These are phyloP conservation scores for Ilex aquifolium DNA, from an alignment of 257 asterid species.

Conservation along the genomic window DNA sequence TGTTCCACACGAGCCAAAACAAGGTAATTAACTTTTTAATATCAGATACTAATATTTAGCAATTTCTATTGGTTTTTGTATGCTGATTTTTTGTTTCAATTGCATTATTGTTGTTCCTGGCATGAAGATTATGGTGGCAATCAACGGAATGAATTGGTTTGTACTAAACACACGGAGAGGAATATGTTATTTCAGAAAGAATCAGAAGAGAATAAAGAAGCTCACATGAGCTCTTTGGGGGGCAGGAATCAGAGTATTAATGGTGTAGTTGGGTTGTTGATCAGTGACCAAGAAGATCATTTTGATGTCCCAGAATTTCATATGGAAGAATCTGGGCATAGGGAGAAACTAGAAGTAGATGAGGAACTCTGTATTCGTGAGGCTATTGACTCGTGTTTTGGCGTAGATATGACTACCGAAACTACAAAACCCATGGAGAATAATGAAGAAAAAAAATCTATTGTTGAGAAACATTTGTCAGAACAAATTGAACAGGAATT, in stretches of 20 bases:
- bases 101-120: constrained; percentile 6
- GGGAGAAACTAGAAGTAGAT: constrained; percentile 22
- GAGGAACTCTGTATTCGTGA: constrained; percentile 28
- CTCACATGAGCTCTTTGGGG: constrained; percentile 16
- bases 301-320: constrained; percentile 12
- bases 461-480: constrained; percentile 19
- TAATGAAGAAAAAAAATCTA: constrained; percentile 17
- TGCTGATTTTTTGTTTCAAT: background rate
- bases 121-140: constrained; percentile 23
- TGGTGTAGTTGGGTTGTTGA: constrained; percentile 12
- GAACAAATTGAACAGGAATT: constrained; percentile 46
- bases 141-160: constrained; percentile 16
- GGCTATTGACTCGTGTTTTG: constrained; percentile 34
- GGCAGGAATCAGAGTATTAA: constrained; percentile 23
- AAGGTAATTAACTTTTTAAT: constrained; percentile 29
- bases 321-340: constrained; percentile 28
- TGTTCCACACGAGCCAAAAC: constrained; percentile 15
- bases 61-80: background rate
- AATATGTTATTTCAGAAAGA: constrained; percentile 24
- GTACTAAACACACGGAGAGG: constrained; percentile 18
- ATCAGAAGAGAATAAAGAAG: constrained; percentile 20
- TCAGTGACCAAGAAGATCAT: constrained; percentile 21
- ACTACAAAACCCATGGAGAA: constrained; percentile 26
- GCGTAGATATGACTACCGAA: constrained; percentile 32
- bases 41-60: background rate